phyloP scores from a whole-genome alignment of 495 filamentous ascomycete species.

The Aspergillus carlsbadensis region DNA sequence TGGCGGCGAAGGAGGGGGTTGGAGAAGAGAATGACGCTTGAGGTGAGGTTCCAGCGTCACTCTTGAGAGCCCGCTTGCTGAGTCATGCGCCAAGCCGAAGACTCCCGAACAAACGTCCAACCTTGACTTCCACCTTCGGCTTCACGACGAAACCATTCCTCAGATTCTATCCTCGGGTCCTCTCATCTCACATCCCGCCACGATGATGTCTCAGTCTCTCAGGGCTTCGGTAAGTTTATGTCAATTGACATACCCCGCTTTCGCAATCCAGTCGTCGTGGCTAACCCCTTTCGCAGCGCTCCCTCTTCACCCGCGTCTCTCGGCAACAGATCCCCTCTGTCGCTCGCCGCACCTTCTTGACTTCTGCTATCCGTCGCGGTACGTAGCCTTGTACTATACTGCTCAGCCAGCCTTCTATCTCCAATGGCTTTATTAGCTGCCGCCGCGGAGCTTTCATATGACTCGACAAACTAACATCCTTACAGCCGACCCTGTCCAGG shows the following conservation, averaged over 20 bases:
- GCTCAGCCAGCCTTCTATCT: not conserved
- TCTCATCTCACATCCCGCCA: conserved; percentile 38
- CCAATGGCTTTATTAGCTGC: not conserved
- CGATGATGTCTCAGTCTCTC: conserved; percentile 68
- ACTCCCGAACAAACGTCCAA: conserved; percentile 28
- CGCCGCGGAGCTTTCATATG: not conserved
- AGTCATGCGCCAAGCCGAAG: conserved; percentile 31
- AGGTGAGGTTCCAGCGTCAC: conserved; percentile 7
- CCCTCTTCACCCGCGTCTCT: conserved; percentile 73
- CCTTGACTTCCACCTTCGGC: conserved; percentile 27
- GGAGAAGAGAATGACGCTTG: conserved; percentile 14
- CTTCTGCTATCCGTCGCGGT: conserved; percentile 43
- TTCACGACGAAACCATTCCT: conserved; percentile 37
- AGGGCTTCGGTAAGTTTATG: conserved; percentile 59
- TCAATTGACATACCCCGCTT: not conserved
- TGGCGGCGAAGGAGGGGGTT: conserved; percentile 18
- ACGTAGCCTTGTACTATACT: conserved; percentile 20
- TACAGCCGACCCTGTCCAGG: conserved; percentile 91
- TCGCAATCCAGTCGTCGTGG: conserved; percentile 11
- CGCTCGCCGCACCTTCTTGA: conserved; percentile 79
- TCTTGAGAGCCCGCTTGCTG: conserved; percentile 21
- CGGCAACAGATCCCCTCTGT: conserved; percentile 63
- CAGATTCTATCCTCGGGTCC: conserved; percentile 31
- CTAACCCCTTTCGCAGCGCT: conserved; percentile 61
- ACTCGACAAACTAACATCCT: conserved; percentile 12